These are phyloP conservation scores for Scheffersomyces titani DNA, from an alignment of 1,139 yeast genomes.

Conservation along the genomic window DNA sequence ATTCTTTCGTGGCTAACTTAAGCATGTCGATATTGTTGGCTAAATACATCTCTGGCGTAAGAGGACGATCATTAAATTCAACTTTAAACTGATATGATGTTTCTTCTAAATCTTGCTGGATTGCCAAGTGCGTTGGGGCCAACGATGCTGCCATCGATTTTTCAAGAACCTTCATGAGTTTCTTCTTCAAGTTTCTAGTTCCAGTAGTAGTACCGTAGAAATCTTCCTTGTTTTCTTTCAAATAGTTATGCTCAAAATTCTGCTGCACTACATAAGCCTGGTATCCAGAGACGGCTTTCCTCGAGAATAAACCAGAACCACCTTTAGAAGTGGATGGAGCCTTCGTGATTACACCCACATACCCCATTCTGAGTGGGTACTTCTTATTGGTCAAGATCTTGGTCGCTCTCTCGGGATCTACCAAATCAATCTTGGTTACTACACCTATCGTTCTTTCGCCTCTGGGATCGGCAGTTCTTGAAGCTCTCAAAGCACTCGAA, in stretches of 20 bases:
- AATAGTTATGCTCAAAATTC: constrained; percentile 59
- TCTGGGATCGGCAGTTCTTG: constrained; percentile 88
- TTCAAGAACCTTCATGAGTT: constrained; percentile 84
- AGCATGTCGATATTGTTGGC: constrained; percentile 89
- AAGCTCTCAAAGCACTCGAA: constrained; percentile 90
- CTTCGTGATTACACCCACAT: constrained; percentile 93
- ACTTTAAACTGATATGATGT: constrained; percentile 92
- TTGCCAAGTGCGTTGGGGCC: constrained; percentile 83
- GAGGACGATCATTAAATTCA: constrained; percentile 89
- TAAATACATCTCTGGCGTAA: constrained; percentile 91
- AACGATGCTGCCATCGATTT: constrained; percentile 87
- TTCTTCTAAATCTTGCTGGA: constrained; percentile 91
- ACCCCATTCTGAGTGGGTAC: constrained; percentile 93
- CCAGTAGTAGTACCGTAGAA: constrained; percentile 73
- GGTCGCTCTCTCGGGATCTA: constrained; percentile 73
- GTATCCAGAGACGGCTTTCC: constrained; percentile 39
- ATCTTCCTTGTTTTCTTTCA: constrained; percentile 60
- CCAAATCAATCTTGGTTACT: constrained; percentile 88
- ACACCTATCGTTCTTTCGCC: constrained; percentile 97
- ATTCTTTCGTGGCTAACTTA: constrained; percentile 84
- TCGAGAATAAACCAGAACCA: constrained; percentile 29
- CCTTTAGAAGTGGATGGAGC: constrained; percentile 49
- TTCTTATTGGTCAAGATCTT: constrained; percentile 70
- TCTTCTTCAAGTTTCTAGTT: constrained; percentile 72
- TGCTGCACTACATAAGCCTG: constrained; percentile 63